These are phyloP conservation scores for Penicillium janthinellum DNA, from an alignment of 2,329 filamentous ascomycete genomes.

Conservation along the genomic window DNA sequence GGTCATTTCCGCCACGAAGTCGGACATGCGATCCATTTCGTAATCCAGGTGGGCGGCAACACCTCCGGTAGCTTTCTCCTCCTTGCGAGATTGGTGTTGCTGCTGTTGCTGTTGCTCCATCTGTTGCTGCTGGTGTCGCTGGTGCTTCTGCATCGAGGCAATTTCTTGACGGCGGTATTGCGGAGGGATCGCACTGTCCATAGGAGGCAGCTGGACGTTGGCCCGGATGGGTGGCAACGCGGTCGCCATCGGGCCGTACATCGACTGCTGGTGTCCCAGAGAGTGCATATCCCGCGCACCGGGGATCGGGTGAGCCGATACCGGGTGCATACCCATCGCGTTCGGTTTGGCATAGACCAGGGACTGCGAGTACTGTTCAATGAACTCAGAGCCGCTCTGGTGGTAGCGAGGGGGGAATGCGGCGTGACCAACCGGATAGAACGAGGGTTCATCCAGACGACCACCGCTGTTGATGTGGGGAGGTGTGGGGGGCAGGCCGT, in stretches of 20 bases:
- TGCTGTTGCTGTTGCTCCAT: constrained; percentile 29
- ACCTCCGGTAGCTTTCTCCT: constrained; percentile 73
- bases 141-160: constrained; percentile 31
- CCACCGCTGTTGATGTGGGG: constrained; percentile 42
- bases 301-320: constrained; percentile 34
- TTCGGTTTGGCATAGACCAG: constrained; percentile 42
- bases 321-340: constrained; percentile 37
- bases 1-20: constrained; percentile 91
- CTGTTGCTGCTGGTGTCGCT: not conserved
- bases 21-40: constrained; percentile 93
- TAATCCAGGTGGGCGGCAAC: constrained; percentile 95
- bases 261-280: constrained; percentile 38
- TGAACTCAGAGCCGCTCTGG: constrained; percentile 48
- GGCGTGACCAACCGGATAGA: constrained; percentile 42
- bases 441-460: constrained; percentile 43
- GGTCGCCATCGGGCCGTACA: constrained; percentile 39
- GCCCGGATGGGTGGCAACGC: constrained; percentile 46
- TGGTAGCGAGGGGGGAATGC: constrained; percentile 47
- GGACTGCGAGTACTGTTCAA: constrained; percentile 50
- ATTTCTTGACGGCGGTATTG: constrained; percentile 47
- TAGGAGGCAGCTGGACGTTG: constrained; percentile 43
- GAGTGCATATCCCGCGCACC: constrained; percentile 37
- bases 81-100: constrained; percentile 51
- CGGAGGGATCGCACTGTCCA: constrained; percentile 44
- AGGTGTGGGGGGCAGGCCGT: constrained; percentile 47